phyloP scores from a whole-genome alignment of 352 stramenopile species.

The Globisporangium rhizosaccharum region DNA sequence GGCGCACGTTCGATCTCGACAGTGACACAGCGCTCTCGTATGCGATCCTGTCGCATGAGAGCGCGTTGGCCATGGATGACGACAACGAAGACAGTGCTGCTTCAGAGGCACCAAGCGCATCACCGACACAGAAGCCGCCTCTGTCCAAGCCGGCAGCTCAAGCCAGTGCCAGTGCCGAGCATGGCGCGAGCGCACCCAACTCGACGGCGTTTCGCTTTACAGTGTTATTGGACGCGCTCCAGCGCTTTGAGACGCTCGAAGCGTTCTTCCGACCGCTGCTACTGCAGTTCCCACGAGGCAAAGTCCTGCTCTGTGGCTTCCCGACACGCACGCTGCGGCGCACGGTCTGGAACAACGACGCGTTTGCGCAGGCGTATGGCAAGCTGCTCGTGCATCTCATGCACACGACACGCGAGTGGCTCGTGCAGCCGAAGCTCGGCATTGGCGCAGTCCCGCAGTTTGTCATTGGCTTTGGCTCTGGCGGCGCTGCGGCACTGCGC shows the following conservation, averaged over 20 bases:
- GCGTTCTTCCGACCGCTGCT: conserved; percentile 54
- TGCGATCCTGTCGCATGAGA: conserved; percentile 37
- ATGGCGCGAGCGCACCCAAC: conserved; percentile 3
- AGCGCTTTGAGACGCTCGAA: conserved; percentile 51
- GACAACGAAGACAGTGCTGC: not conserved
- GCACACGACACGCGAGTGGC: conserved; percentile 50
- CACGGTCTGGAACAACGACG: conserved; percentile 46
- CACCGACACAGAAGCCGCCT: not conserved
- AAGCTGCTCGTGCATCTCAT: conserved; percentile 50
- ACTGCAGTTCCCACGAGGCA: conserved; percentile 51
- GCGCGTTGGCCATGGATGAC: not conserved
- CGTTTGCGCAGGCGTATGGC: conserved; percentile 35
- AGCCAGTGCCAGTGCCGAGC: conserved; percentile 12
- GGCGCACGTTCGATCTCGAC: conserved; percentile 43
- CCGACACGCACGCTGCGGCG: conserved; percentile 28
- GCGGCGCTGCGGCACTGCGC: conserved; percentile 40
- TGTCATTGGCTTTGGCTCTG: conserved; percentile 56
- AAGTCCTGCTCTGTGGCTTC: conserved; percentile 61
- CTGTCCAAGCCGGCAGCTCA: conserved; percentile 1
- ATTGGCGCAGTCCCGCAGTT: conserved; percentile 58
- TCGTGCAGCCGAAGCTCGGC: conserved; percentile 68
- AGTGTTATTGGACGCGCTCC: conserved; percentile 62
- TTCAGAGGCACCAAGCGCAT: not conserved
- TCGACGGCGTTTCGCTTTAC: conserved; percentile 44
- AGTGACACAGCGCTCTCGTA: conserved; percentile 40